These are phyloP conservation scores for Anthoceros angustus DNA, from an alignment of 225 moss, liverwort and hornwort species.

Conservation along the genomic window DNA sequence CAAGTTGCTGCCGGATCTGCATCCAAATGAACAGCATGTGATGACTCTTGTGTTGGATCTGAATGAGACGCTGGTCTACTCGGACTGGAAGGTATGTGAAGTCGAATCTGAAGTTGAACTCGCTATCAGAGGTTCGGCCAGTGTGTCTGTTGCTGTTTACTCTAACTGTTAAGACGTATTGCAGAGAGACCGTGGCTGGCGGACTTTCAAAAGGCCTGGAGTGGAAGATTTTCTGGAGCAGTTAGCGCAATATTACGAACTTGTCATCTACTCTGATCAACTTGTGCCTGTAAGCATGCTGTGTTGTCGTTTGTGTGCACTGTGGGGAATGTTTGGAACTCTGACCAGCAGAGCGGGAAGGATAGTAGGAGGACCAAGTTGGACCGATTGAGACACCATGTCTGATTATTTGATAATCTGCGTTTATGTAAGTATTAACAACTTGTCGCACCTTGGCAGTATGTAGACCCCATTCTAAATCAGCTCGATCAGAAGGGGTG, in stretches of 20 bases:
- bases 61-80: constrained; percentile 87
- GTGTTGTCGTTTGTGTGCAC: neutral
- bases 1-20: constrained; percentile 89
- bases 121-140: neutral
- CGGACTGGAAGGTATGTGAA: constrained; percentile 80
- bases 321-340: neutral
- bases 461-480: constrained; percentile 86
- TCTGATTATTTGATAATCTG: too few relatives aligned
- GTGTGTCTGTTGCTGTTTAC: neutral
- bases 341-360: too few relatives aligned
- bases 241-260: constrained; percentile 88
- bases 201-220: constrained; percentile 95
- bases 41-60: constrained; percentile 92
- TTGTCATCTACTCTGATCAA: constrained; percentile 90
- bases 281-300: constrained; percentile 68
- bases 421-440: neutral
- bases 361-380: too few relatives aligned
- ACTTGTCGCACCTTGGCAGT: constrained; percentile 22
- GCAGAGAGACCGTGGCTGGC: constrained; percentile 98
- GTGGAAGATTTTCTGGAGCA: constrained; percentile 95
- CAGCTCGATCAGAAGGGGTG: constrained; percentile 87
- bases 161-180: constrained; percentile 1
- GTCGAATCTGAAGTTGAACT: neutral
- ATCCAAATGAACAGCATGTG: constrained; percentile 70
- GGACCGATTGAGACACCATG: too few relatives aligned